These are phyloP conservation scores for Lactarius pseudohatsudake DNA, from an alignment of 768 basidiomycete species.

Conservation along the genomic window DNA sequence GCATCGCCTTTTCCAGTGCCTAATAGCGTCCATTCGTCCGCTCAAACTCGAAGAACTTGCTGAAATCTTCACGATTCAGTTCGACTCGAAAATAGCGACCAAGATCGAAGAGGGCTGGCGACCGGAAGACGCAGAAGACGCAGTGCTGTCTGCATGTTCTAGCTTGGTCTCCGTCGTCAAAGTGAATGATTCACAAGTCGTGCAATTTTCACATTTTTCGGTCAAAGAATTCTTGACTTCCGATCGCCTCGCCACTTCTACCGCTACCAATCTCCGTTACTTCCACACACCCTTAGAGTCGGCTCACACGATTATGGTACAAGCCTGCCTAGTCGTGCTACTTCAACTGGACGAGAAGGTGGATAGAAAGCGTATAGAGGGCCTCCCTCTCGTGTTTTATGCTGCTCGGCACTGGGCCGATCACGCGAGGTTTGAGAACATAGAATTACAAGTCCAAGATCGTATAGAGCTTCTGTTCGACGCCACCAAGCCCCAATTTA, in stretches of 20 bases:
- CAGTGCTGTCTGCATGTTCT: background rate
- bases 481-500: background rate
- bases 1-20: slow-evolving; percentile 5
- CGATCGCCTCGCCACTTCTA: background rate
- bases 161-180: background rate
- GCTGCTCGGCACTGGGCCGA: slow-evolving; percentile 4
- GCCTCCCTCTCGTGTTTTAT: background rate
- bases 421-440: background rate
- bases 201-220: slow-evolving; percentile 3
- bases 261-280: background rate
- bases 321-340: background rate
- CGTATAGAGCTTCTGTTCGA: background rate
- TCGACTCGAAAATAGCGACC: background rate
- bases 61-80: background rate
- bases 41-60: slow-evolving; percentile 8
- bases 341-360: background rate
- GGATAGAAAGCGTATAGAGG: background rate
- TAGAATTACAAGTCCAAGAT: background rate
- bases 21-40: background rate
- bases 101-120: background rate
- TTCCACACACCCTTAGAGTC: background rate
- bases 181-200: background rate
- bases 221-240: slow-evolving; percentile 11
- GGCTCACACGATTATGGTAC: background rate
- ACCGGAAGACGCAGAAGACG: background rate